These are phyloP conservation scores for Podaxis pistillaris DNA, from an alignment of 768 basidiomycete genomes.

Conservation along the genomic window DNA sequence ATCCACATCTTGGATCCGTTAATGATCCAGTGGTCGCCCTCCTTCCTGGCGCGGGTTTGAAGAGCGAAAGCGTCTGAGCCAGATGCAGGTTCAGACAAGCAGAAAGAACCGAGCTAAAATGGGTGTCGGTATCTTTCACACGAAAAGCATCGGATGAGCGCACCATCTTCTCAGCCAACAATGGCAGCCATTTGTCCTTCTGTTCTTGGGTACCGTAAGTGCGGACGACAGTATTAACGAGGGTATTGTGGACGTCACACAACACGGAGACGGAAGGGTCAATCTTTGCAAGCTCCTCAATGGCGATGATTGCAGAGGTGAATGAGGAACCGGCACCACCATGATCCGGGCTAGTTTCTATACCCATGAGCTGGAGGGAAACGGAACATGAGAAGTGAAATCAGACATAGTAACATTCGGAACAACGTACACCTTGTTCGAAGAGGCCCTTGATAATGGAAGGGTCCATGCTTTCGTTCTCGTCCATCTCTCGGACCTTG, in stretches of 20 bases:
- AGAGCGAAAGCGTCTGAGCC: constrained; percentile 98
- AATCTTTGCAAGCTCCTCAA: constrained; percentile 95
- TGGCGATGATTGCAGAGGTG: constrained; percentile 92
- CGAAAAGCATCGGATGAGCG: constrained; percentile 3
- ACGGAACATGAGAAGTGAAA: constrained; percentile 4
- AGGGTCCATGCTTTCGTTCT: constrained; percentile 93
- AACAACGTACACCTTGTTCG: constrained; percentile 80
- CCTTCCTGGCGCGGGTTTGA: constrained; percentile 87
- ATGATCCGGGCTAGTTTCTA: constrained; percentile 82
- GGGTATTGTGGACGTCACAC: constrained; percentile 98
- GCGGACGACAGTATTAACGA: constrained; percentile 93
- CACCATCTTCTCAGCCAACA: constrained; percentile 77
- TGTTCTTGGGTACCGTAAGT: constrained; percentile 83
- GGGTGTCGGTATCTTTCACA: neutral
- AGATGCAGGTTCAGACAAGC: constrained; percentile 87
- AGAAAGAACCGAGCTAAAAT: constrained; percentile 88
- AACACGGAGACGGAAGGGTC: constrained; percentile 96
- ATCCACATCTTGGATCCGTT: constrained; percentile 99
- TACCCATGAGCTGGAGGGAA: constrained; percentile 83
- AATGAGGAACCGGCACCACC: constrained; percentile 91
- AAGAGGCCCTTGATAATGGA: constrained; percentile 84
- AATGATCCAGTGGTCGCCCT: constrained; percentile 81
- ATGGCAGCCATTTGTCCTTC: constrained; percentile 85
- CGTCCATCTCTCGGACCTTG: constrained; percentile 96
- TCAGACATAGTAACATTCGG: neutral